Evolutionary conservation across 2,329 filamentous ascomycete genomes (phyloP).

Genomic region (Microsporum canis): DNA sequence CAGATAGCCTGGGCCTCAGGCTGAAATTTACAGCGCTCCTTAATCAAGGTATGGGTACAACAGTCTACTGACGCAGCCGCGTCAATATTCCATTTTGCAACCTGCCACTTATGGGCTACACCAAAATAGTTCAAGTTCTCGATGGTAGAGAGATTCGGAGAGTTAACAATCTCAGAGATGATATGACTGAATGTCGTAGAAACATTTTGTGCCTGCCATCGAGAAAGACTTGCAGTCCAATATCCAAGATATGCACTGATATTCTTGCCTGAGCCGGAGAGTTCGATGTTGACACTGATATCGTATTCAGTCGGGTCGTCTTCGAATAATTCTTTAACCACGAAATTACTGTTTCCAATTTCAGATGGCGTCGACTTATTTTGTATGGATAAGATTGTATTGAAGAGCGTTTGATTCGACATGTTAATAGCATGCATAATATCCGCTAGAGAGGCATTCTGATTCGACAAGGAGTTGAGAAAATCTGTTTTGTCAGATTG

Average conservation of each 20-base stretch:
- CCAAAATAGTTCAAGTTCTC: not conserved
- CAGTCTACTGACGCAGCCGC: not conserved
- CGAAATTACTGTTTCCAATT: not conserved
- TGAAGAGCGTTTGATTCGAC: not conserved
- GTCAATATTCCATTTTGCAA: not conserved
- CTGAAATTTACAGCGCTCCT: conserved; percentile 6
- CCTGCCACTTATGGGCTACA: not conserved
- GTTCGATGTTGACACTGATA: not conserved
- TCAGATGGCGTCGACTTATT: not conserved
- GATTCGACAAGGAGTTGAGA: conserved; percentile 49
- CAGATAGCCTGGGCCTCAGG: conserved; percentile 15
- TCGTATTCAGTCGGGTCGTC: not conserved
- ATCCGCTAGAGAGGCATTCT: conserved; percentile 44
- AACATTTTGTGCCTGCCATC: not conserved
- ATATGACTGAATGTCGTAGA: conserved; percentile 2
- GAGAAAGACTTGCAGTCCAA: not conserved
- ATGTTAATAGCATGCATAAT: conserved; percentile 14
- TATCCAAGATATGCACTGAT: not conserved
- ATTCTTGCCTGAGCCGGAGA: not conserved
- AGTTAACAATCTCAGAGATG: not conserved
- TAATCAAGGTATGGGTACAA: conserved; percentile 16
- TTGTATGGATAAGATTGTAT: not conserved
- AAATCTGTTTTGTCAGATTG: conserved; percentile 46
- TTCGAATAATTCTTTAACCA: not conserved
- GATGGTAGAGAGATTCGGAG: not conserved